These are phyloP conservation scores for Tetradesmus lagerheimii DNA, from an alignment of 139 green algal species.

Conservation along the genomic window DNA sequence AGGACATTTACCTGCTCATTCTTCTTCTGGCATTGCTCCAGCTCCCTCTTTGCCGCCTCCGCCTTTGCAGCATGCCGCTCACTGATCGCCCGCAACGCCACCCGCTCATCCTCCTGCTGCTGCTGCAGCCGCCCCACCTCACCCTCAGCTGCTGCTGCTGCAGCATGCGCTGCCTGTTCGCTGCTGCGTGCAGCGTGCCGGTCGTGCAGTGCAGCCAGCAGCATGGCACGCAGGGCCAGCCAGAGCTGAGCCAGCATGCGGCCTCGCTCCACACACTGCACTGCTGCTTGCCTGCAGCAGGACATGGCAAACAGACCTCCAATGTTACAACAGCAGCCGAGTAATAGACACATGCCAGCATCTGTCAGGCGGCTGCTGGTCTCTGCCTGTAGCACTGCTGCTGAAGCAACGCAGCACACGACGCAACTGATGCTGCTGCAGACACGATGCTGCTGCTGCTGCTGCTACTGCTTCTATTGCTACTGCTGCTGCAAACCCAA, in stretches of 20 bases:
- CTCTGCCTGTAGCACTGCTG: no score
- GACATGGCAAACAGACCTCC: not conserved
- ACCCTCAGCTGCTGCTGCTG: not conserved
- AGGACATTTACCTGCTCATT: not conserved
- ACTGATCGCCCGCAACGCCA: slow-evolving; percentile 30
- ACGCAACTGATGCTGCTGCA: not conserved
- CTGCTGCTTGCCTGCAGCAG: slow-evolving; percentile 48
- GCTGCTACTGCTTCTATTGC: not conserved
- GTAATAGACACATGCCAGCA: no score
- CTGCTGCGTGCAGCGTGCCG: slow-evolving; percentile 5
- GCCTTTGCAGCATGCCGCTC: slow-evolving; percentile 38
- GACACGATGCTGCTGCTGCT: no score
- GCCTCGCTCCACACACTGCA: slow-evolving; percentile 59
- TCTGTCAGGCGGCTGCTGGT: no score
- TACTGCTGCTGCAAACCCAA: not conserved
- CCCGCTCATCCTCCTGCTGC: slow-evolving; percentile 30
- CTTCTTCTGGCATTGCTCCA: slow-evolving; percentile 16
- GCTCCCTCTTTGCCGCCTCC: slow-evolving; percentile 15
- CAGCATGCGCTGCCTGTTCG: not conserved
- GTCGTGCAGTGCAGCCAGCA: slow-evolving; percentile 52
- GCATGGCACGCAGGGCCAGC: slow-evolving; percentile 41
- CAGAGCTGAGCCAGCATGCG: slow-evolving; percentile 59
- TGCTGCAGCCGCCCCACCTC: slow-evolving; percentile 15
- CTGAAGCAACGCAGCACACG: no score
- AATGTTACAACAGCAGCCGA: no score